phyloP scores from a whole-genome alignment of 805 yeast species.

The Sugiyamaella chiloensis region DNA sequence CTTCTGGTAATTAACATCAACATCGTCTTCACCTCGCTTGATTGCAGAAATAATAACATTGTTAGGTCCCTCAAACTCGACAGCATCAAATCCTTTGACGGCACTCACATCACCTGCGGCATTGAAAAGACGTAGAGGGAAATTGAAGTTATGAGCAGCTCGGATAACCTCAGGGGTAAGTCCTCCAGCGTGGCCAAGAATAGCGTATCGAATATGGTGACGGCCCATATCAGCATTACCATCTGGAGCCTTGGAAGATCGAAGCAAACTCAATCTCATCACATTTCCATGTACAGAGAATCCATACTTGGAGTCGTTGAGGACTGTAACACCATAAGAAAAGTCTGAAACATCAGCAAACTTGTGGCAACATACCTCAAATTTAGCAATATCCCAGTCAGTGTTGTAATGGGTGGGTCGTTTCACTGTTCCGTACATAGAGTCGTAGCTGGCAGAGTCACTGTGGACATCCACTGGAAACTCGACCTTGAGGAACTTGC shows the following conservation, averaged over 20 bases:
- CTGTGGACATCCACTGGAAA: constrained; percentile 81
- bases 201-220: constrained; percentile 80
- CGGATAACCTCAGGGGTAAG: constrained; percentile 64
- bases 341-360: constrained; percentile 86
- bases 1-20: constrained; percentile 39
- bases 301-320: constrained; percentile 88
- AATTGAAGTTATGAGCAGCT: constrained; percentile 77
- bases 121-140: constrained; percentile 32
- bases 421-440: constrained; percentile 86
- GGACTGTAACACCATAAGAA: constrained; percentile 77
- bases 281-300: constrained; percentile 86
- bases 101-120: constrained; percentile 21
- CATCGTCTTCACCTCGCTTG: constrained; percentile 85
- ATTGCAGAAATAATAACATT: constrained; percentile 69
- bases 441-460: constrained; percentile 82
- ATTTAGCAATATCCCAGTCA: constrained; percentile 93
- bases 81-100: constrained; percentile 4
- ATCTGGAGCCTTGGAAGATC: constrained; percentile 95
- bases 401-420: constrained; percentile 95
- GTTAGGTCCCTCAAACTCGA: constrained; percentile 46
- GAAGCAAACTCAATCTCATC: constrained; percentile 78
- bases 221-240: constrained; percentile 89
- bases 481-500: constrained; percentile 88
- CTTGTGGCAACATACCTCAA: constrained; percentile 92
- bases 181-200: constrained; percentile 74